Evolutionary conservation across 345 rosid genomes (phyloP), one percentile per base, ranked within the genome.

Genomic region (Zanthoxylum bungeanum): DNA sequence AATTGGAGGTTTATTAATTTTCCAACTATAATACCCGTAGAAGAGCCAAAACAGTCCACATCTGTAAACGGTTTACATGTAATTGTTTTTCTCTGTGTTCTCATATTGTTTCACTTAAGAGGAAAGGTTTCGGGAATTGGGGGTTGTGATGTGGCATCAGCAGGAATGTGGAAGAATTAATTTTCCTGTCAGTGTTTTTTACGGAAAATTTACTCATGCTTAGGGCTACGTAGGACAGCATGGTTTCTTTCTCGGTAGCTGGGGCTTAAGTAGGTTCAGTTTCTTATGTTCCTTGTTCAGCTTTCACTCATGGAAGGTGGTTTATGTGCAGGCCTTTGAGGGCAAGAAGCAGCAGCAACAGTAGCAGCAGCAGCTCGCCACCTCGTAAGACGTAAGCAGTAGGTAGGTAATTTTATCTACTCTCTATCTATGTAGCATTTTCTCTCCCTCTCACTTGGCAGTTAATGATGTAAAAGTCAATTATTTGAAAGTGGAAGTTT

Each of bases 281-380:
- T 51, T 47, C n/a, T n/a, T n/a, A n/a, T n/a, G n/a, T n/a, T n/a
- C n/a, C n/a, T 34, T 28, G 17, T 11, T 51, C 31, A 4, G 34
- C 39, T 44, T 37, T 19, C 11, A 2, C 25, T 49, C 27, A 28
- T 16, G 16, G 6, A 19, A 47, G n/a, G 8, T 74, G 22, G 33
- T 75, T 75, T 36, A 39, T 72, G 33, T 79, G 60, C 67, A 92
- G 99, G 94, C 94, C 94, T n/a, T 37, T 89, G 79, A 84, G 93
- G 76, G 93, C 93, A 74, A 85, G 91, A 83, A 88, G 96, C 66
- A 82, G 88, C 75, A 87, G 91, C 85, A 90, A 84, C 64, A 90
- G 90, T 75, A 90, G 97, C 82, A 83, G 98, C 85, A 88, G 95
- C 82, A 81, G 90, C 69, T 87, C 84, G 0, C 89, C 89, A n/a